Percentiles rank a stretch among this genome's conserved stretches.
phyloP scores from a whole-genome alignment of 2,329 filamentous ascomycete genomes.

The Clathrospora elynae region DNA sequence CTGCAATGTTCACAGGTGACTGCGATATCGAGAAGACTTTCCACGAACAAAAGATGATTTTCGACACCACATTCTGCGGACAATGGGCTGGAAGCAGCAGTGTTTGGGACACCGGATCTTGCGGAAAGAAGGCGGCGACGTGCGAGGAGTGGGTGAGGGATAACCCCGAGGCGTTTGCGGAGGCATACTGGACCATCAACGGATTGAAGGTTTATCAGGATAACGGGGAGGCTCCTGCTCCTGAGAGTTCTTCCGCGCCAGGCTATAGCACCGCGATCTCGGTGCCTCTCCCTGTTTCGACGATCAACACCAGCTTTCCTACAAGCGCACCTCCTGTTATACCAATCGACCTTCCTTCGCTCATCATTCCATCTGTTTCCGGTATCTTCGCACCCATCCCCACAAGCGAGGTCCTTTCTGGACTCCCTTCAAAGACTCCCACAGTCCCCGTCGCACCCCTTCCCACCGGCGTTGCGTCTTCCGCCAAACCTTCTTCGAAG shows the following conservation, averaged over 20 bases:
- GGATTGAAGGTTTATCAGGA: constrained; percentile 49
- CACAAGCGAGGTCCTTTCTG: constrained; percentile 7
- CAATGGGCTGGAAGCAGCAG: constrained; percentile 74
- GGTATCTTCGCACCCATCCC: constrained; percentile 14
- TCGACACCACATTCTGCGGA: constrained; percentile 86
- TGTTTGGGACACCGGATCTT: constrained; percentile 67
- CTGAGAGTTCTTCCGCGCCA: constrained; percentile 18
- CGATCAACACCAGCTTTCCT: constrained; percentile 11
- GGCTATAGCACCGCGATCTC: constrained; percentile 20
- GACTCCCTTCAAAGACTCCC: not conserved
- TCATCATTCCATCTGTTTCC: constrained; percentile 10
- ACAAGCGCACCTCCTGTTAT: constrained; percentile 3
- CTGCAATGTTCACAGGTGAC: constrained; percentile 67
- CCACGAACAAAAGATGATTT: constrained; percentile 72
- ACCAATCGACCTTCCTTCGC: constrained; percentile 7
- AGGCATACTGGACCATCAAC: constrained; percentile 76
- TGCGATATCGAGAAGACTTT: constrained; percentile 78
- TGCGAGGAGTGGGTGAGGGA: constrained; percentile 74
- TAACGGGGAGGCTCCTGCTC: constrained; percentile 22
- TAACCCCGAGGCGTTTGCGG: constrained; percentile 71
- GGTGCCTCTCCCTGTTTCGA: constrained; percentile 16
- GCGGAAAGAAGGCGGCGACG: constrained; percentile 63
- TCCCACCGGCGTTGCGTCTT: constrained; percentile 3
- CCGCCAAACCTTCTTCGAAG: constrained; percentile 1
- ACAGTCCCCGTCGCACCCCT: constrained; percentile 8